A percentile compares a stretch with the other conserved stretches of the same genome.
phyloP scores from a whole-genome alignment of 352 stramenopile genomes.

The Pythium utonaiense region DNA sequence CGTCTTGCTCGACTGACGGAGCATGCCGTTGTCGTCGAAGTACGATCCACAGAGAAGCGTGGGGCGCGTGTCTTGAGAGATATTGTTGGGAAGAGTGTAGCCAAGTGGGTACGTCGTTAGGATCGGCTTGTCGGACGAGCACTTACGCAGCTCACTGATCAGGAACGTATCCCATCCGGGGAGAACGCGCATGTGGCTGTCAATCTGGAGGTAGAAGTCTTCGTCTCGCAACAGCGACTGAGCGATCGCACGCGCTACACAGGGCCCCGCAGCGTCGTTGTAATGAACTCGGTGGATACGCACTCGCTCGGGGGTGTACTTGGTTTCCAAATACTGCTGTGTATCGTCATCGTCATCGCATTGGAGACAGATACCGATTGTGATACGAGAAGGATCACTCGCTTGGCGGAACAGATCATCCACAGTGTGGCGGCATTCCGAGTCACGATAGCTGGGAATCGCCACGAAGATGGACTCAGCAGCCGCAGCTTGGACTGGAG shows the following conservation, averaged over 20 bases:
- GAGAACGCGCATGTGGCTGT: slow-evolving; percentile 92
- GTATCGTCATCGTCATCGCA: slow-evolving; percentile 47
- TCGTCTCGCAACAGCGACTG: slow-evolving; percentile 84
- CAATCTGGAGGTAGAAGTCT: slow-evolving; percentile 92
- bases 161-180: slow-evolving; percentile 89
- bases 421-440: slow-evolving; percentile 86
- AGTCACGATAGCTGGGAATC: slow-evolving; percentile 92
- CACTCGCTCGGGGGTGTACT: slow-evolving; percentile 34
- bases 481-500: neutral
- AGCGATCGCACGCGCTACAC: slow-evolving; percentile 77
- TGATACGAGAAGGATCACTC: slow-evolving; percentile 59
- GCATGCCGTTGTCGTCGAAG: slow-evolving; percentile 49
- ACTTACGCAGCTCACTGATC: slow-evolving; percentile 64
- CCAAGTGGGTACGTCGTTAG: slow-evolving; percentile 93
- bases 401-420: slow-evolving; percentile 63
- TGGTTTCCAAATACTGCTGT: slow-evolving; percentile 33
- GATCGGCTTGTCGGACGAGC: slow-evolving; percentile 55
- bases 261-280: slow-evolving; percentile 84
- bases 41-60: slow-evolving; percentile 56
- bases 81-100: slow-evolving; percentile 81
- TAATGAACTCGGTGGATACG: slow-evolving; percentile 63
- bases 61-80: slow-evolving; percentile 46
- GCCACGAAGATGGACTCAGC: slow-evolving; percentile 88
- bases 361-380: slow-evolving; percentile 88
- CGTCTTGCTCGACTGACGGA: slow-evolving; percentile 60